Conservation (phyloP, 208 protist species). For the Tritrichomonas musculus region DNA sequence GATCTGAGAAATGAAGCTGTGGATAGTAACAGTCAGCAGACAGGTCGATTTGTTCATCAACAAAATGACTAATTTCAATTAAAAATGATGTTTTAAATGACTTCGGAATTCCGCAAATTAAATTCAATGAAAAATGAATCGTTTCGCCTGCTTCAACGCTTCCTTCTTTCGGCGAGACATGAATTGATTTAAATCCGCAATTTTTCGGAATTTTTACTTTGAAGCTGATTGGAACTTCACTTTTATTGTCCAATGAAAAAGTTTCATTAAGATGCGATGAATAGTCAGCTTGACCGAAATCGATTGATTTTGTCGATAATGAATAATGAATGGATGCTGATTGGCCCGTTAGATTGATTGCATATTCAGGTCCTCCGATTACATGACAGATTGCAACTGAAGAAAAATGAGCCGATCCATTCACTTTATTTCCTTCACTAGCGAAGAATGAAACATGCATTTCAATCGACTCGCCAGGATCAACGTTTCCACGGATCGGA, state of each 20-base stretch:
- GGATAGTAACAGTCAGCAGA: background rate
- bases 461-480: background rate
- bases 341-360: background rate
- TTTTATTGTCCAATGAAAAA: background rate
- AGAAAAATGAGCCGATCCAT: background rate
- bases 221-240: background rate
- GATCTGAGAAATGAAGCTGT: background rate
- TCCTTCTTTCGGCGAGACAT: background rate
- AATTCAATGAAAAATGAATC: background rate
- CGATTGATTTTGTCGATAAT: background rate
- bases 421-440: background rate
- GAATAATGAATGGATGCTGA: background rate
- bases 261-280: background rate
- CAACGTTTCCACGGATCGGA: background rate
- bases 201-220: background rate
- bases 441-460: constrained; percentile 22
- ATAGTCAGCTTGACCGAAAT: background rate
- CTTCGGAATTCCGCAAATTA: background rate
- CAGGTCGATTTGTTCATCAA: background rate
- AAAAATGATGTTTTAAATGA: background rate
- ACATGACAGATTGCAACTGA: background rate
- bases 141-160: background rate
- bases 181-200: background rate
- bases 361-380: constrained; percentile 8
- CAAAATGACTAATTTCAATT: constrained; percentile 28